Evolutionary conservation across 805 yeast species (phyloP).

Genomic region (Saccharomycopsis oosterbeekiorum): DNA sequence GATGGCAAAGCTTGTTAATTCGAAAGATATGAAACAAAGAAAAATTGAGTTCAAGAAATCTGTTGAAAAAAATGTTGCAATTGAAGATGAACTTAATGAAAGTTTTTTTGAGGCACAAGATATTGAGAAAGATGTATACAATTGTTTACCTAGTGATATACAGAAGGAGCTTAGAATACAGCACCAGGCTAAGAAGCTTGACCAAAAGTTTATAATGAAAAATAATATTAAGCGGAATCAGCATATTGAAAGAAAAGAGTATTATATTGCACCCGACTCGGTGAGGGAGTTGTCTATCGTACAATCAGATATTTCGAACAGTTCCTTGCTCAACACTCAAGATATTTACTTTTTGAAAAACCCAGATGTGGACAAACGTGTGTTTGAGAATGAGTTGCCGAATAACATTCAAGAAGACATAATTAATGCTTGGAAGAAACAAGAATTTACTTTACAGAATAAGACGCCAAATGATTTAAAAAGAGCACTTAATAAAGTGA

Average conservation of each 20-base stretch:
- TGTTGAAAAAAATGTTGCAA: slow-evolving; percentile 4
- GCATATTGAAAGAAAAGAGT: not conserved
- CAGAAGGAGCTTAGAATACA: slow-evolving; percentile 51
- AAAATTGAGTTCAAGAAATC: slow-evolving; percentile 16
- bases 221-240: not conserved
- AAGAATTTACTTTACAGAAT: slow-evolving; percentile 11
- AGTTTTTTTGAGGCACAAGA: slow-evolving; percentile 23
- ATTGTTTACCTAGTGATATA: slow-evolving; percentile 55
- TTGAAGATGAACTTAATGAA: slow-evolving; percentile 5
- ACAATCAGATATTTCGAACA: not conserved
- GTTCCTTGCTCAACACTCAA: slow-evolving; percentile 8
- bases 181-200: slow-evolving; percentile 23
- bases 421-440: slow-evolving; percentile 8
- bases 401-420: slow-evolving; percentile 8
- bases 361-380: slow-evolving; percentile 7
- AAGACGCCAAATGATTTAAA: slow-evolving; percentile 7
- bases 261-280: not conserved
- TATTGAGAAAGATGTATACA: slow-evolving; percentile 59
- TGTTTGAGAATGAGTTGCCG: slow-evolving; percentile 9
- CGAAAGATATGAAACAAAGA: slow-evolving; percentile 10
- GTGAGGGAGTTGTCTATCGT: not conserved
- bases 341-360: slow-evolving; percentile 13
- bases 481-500: not conserved
- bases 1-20: slow-evolving; percentile 46
- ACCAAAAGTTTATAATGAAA: slow-evolving; percentile 2